Percentiles rank a stretch among this genome's conserved stretches.
Evolutionary conservation across 2,329 filamentous ascomycete genomes (phyloP).

Genomic region (Aspergillus bombycis): DNA sequence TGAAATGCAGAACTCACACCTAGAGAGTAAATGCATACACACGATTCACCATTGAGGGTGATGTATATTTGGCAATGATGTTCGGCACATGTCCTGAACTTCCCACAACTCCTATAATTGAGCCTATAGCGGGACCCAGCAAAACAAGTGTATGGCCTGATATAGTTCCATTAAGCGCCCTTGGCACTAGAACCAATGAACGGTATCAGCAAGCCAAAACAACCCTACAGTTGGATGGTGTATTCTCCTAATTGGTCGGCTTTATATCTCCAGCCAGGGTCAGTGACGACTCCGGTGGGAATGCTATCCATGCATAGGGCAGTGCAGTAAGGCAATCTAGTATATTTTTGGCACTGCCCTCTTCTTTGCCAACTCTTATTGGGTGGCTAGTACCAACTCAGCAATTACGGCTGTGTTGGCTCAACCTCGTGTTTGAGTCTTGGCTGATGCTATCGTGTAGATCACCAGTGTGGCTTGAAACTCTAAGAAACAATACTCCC

Average conservation of each 20-base stretch:
- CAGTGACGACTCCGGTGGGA: background rate
- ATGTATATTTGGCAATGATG: no score
- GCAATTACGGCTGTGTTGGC: background rate
- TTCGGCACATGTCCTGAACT: background rate
- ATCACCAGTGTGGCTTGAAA: background rate
- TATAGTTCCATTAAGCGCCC: background rate
- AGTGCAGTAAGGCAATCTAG: background rate
- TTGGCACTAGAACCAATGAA: no score
- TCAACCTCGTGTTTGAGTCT: background rate
- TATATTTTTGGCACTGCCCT: background rate
- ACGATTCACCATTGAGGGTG: no score
- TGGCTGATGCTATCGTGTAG: background rate
- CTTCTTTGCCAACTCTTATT: background rate
- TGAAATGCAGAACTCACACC: background rate
- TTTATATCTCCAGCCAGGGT: background rate
- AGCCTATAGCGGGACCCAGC: background rate
- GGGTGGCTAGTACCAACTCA: background rate
- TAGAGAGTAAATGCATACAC: background rate
- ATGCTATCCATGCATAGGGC: background rate
- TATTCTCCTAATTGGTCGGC: background rate
- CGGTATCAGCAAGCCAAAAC: no score
- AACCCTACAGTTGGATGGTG: background rate
- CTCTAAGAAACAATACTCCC: background rate
- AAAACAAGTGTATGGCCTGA: background rate
- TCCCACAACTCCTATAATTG: background rate